Evolutionary conservation across 2,329 filamentous ascomycete genomes (phyloP), one percentile per base, ranked within the genome.

Genomic region (Arachnomyces sp.): DNA sequence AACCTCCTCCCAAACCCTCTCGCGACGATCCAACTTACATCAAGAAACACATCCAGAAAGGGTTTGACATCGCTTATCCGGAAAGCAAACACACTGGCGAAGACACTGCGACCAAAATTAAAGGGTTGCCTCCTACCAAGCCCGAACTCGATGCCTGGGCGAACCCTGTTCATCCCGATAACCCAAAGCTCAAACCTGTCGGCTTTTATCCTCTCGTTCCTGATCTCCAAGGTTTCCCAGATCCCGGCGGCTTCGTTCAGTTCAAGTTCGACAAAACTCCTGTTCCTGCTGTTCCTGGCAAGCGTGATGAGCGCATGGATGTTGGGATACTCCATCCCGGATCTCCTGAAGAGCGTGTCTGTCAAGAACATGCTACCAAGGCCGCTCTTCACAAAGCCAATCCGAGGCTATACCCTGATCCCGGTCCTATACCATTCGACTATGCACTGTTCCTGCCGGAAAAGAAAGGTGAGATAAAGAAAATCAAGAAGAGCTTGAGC

Each of bases 31-130:
- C 77, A 1, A 65, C 72, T 42, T 74, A 79, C 51, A 74, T 82
- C 52, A 70, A 78, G 49, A 71, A 77, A 46, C 71, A 75, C 46
- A 73, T 80, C 36, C 61, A 74, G 44, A 82, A 81, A 53, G 76
- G 76, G 41, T 82, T 82, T 56, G 75, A 82, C 54, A 66, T 81
- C 40, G 78, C 78, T 9, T 78, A 82, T 52, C 78, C 78, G 1
- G 57, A 70, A 38, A 78, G 78, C 53, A 74, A 72, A 39, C 74
- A 78, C 59, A 69, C 58, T 29, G 75, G 74, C n/a, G 70, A 72
- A 30, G 77, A 80, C 52, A 72, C 67, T 14, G 58, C 63, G 2
- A 68, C 67, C 29, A 70, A 67, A 15, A 62, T 80, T 25, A 69
- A 72, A 34, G 75, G 74, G 28, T 71, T 76, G 33, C 65, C 71